A percentile compares a stretch with the other conserved stretches of the same genome.
Evolutionary conservation across 495 filamentous ascomycete species (phyloP).

Genomic region (Gamarada debralockiae): DNA sequence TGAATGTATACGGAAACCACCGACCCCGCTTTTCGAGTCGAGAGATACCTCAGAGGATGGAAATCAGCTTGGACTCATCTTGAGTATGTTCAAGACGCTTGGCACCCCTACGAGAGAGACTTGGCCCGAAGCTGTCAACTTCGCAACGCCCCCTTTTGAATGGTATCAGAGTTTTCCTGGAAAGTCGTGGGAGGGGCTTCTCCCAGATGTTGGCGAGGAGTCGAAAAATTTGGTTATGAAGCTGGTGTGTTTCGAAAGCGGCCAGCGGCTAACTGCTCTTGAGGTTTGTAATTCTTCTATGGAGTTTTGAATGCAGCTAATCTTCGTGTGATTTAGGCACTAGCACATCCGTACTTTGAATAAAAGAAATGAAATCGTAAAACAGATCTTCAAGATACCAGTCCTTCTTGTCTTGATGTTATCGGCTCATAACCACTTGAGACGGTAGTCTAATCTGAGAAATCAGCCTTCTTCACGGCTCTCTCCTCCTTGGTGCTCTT

Average conservation of each 20-base stretch:
- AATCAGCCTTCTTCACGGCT: no score
- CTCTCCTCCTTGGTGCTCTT: no score
- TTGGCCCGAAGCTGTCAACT: constrained; percentile 64
- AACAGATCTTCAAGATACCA: no score
- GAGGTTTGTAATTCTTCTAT: constrained; percentile 4
- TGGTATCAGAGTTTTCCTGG: constrained; percentile 46
- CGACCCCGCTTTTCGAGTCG: constrained; percentile 67
- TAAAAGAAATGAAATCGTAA: neutral
- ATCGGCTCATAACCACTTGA: no score
- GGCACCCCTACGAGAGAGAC: constrained; percentile 73
- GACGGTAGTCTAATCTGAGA: no score
- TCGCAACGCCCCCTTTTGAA: constrained; percentile 48
- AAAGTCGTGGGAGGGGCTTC: constrained; percentile 33
- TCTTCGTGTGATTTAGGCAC: neutral
- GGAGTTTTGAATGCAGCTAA: neutral
- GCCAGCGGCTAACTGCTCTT: constrained; percentile 19
- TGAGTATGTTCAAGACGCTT: constrained; percentile 83
- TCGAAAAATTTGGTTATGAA: constrained; percentile 16
- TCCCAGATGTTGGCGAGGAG: constrained; percentile 20
- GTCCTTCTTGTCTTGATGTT: no score
- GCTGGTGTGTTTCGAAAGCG: constrained; percentile 25
- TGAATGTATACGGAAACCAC: constrained; percentile 52
- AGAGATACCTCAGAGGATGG: constrained; percentile 70
- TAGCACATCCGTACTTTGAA: constrained; percentile 1
- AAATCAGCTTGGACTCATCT: constrained; percentile 85